A percentile compares a stretch with the other conserved stretches of the same genome.
phyloP scores from a whole-genome alignment of 1,139 yeast genomes.

The Pichia sp. region DNA sequence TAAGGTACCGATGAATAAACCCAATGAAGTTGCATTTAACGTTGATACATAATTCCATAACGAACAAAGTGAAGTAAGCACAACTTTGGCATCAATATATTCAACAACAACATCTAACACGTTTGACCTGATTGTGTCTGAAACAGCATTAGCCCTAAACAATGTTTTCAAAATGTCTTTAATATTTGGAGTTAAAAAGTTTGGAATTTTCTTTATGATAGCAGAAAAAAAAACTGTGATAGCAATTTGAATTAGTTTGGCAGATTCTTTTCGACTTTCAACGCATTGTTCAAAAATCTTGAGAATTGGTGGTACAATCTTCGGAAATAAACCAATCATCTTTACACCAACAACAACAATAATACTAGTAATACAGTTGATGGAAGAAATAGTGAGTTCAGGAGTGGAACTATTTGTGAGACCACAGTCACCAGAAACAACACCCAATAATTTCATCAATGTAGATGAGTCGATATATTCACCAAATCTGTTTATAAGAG shows the following conservation, averaged over 20 bases:
- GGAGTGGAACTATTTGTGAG: conserved; percentile 40
- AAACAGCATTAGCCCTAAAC: conserved; percentile 51
- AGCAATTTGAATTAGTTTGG: conserved; percentile 50
- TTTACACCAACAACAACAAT: conserved; percentile 77
- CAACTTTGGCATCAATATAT: conserved; percentile 58
- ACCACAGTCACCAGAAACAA: conserved; percentile 42
- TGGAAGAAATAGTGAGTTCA: conserved; percentile 68
- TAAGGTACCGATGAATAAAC: conserved; percentile 60
- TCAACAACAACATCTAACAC: conserved; percentile 59
- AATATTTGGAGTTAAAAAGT: conserved; percentile 68
- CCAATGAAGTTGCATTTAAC: conserved; percentile 44
- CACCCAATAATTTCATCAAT: conserved; percentile 42
- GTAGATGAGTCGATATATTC: conserved; percentile 39
- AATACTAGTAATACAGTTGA: conserved; percentile 64
- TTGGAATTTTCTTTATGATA: conserved; percentile 76
- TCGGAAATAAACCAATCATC: conserved; percentile 76
- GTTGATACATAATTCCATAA: conserved; percentile 54
- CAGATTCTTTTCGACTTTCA: conserved; percentile 30
- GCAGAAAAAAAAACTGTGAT: conserved; percentile 67
- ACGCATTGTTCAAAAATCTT: conserved; percentile 44
- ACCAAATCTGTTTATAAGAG: conserved; percentile 59
- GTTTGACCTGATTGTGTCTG: conserved; percentile 53
- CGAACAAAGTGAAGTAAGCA: conserved; percentile 53
- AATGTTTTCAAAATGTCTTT: conserved; percentile 52
- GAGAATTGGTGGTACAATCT: conserved; percentile 70